phyloP scores from a whole-genome alignment of 257 asterid species.

The Solanum acaule region DNA sequence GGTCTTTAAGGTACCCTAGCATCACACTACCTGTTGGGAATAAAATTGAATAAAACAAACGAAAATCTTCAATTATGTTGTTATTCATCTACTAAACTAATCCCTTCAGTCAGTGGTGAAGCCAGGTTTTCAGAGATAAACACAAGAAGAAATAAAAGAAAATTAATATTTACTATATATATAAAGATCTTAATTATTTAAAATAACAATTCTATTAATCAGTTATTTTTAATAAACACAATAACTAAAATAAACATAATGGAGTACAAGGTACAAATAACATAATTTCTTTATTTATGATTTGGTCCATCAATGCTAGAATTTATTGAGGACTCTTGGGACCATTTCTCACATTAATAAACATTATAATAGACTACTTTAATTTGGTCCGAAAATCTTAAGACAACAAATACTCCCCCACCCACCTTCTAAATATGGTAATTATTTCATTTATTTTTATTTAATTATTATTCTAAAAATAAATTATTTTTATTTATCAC shows the following conservation, averaged over 20 bases:
- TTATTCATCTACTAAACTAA: no score
- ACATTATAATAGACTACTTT: background rate
- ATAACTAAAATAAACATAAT: no score
- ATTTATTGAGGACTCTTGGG: background rate
- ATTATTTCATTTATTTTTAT: no score
- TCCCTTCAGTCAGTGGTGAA: no score
- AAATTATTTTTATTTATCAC: no score
- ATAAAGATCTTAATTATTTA: no score
- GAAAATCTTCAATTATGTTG: no score
- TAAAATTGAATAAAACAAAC: no score
- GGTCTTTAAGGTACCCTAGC: constrained; percentile 23
- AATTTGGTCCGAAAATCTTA: background rate
- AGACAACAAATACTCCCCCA: background rate
- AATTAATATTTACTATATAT: no score
- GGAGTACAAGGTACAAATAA: no score
- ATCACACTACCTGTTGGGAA: background rate
- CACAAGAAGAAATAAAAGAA: background rate
- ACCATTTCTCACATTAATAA: background rate
- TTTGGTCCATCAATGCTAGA: background rate
- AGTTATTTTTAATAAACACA: background rate
- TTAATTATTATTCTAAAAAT: no score
- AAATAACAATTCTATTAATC: no score
- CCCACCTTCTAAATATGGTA: background rate
- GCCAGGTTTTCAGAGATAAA: background rate
- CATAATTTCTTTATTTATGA: background rate